These are phyloP conservation scores for Phytopythium ostracodes DNA, from an alignment of 352 stramenopile species.

Conservation along the genomic window DNA sequence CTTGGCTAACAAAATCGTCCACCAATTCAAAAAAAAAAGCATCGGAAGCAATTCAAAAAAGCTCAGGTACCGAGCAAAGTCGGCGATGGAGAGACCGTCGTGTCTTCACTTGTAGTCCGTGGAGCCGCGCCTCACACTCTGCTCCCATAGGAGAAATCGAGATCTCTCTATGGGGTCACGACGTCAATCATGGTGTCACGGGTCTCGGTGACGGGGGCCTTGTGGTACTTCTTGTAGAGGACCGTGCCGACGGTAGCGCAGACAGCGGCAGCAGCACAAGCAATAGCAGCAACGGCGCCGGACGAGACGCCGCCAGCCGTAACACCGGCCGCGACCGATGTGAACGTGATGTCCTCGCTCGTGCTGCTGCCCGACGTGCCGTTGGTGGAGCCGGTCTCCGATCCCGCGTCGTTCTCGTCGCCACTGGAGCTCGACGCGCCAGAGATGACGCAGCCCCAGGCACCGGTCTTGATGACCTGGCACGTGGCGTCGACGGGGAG, in stretches of 20 bases:
- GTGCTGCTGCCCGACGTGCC: slow-evolving; percentile 1
- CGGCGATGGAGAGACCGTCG: no score
- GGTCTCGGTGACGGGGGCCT: slow-evolving; percentile 11
- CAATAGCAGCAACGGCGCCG: slow-evolving; percentile 23
- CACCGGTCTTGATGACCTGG: slow-evolving; percentile 59
- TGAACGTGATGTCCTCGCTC: slow-evolving; percentile 15
- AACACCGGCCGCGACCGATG: slow-evolving; percentile 10
- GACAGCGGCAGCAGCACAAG: slow-evolving; percentile 24
- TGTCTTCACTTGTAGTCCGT: background rate
- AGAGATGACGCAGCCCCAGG: slow-evolving; percentile 54
- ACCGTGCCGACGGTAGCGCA: slow-evolving; percentile 26
- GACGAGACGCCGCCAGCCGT: slow-evolving; percentile 19
- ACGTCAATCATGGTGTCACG: slow-evolving; percentile 22
- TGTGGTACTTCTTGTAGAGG: slow-evolving; percentile 32
- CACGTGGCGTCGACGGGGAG: slow-evolving; percentile 49
- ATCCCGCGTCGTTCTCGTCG: slow-evolving; percentile 4
- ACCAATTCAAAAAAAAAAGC: no score
- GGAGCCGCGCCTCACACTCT: background rate
- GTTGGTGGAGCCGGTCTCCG: slow-evolving; percentile 3
- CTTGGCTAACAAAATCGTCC: no score
- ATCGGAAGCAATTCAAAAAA: no score
- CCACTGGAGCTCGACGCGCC: slow-evolving; percentile 17
- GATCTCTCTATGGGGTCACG: slow-evolving; percentile 18
- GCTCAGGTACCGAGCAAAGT: no score
- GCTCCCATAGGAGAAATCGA: background rate